Base-by-base conservation (phyloP, 768 basidiomycete species). In the Baorangia bicolor region DNA sequence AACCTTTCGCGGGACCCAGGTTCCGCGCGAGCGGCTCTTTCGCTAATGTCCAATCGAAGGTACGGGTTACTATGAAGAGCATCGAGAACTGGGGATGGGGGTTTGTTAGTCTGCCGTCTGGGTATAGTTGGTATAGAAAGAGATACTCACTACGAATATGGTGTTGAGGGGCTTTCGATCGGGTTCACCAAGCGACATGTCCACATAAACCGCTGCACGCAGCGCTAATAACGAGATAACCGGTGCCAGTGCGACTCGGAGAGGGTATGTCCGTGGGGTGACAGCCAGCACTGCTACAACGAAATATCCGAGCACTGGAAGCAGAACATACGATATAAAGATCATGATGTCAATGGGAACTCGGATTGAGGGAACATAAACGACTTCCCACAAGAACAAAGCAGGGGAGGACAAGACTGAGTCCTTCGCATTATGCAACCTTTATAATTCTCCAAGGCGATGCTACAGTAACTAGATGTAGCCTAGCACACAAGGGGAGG, bases 221-320 rank as follows among this genome's bases (percentile, higher is more conserved):
- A 77, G 79, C 9, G 77, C 68, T 9, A 71, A 58, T 65, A 74
- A 76, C 13, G 80, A 56, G 4, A 79, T 74, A 25, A 80, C 48
- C 2, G 81, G 80, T 35, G 81, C 72, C 20, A 83, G 56, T 10
- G 76, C 77, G 46, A 81, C 56, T 38, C 83, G 79, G 41, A 78
- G 63, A 7, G 61, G 47, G 31, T 73, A 71, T 0, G 83, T 84
- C 14, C 70, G 65, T 0, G 78, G 78, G 5, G 75, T 65, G 28
- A 80, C 66, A 7, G 81, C 78, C 49, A 86, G 74, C 35, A 79
- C 64, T 14, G 84, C 82, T n/a, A 76, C 74, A 14, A 65, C 58
- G 67, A 80, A 79, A 65, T 82, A 83, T 53, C 73, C 72, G 10
- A 79, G 43, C 1, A 80, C 21, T 11, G 76, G 70, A 6, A 79